Evolutionary conservation across 768 basidiomycete species (phyloP), one percentile per base, ranked within the genome.

Genomic region (Mycena floridula): DNA sequence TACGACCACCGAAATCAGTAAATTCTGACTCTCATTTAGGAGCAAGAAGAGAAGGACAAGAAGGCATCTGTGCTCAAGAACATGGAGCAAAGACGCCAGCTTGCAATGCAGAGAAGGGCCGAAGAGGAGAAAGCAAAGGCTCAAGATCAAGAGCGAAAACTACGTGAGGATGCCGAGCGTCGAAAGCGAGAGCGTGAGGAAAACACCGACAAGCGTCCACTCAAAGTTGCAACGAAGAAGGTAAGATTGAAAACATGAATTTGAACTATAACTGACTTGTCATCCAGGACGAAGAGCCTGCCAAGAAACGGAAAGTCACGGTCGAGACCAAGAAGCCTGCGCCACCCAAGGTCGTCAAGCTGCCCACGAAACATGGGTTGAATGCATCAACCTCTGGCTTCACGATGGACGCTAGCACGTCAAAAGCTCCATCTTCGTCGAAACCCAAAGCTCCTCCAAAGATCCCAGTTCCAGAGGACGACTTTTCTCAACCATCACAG

Each of bases 31-130:
- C 26, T 30, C 6, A 22, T 35, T 41, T 55, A 96, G 94, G 89
- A 94, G 73, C 88, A 94, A 70, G 89, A 87, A 52, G 87, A 89
- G 57, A 74, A 76, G 25, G 90, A 89, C 51, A 89, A 85, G 65
- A 90, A 88, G 62, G 77, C 74, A 1, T 66, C 74, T 9, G 72
- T 85, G 22, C 64, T 85, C 47, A 89, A 81, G 53, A 86, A 91
- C 46, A 88, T 88, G 80, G 92, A 94, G 52, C 73, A 74, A 37
- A 74, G 89, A 36, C 81, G 89, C n/a, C 85, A 81, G 55, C 77
- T 66, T 35, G 81, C 75, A 18, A 59, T 73, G 46, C 81, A 86
- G 58, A 74, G 81, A 56, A 93, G 91, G 60, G 82, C 74, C 1
- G 87, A 89, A 40, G 87, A 89, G 54, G 88, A 88, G 60, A 84